These are phyloP conservation scores for Calocera cornea DNA, from an alignment of 768 basidiomycete species.

Conservation along the genomic window DNA sequence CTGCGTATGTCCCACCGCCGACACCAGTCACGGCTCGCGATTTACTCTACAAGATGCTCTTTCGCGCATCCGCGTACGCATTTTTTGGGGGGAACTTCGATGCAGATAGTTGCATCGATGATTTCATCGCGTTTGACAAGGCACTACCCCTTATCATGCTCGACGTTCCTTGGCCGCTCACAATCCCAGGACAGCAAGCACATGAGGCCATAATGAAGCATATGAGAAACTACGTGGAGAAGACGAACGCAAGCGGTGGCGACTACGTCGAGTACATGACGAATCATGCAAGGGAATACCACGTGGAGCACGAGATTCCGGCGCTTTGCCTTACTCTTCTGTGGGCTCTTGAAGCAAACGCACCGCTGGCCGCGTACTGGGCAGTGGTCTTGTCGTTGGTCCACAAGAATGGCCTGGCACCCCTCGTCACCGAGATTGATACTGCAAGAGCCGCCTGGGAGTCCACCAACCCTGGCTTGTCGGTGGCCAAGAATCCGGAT, in stretches of 20 bases:
- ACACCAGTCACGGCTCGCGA: constrained; percentile 11
- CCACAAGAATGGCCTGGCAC: constrained; percentile 14
- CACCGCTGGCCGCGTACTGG: constrained; percentile 18
- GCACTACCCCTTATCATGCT: constrained; percentile 14
- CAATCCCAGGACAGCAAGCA: constrained; percentile 9
- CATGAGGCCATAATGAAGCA: constrained; percentile 13
- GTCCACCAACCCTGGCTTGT: background rate
- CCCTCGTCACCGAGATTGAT: constrained; percentile 16
- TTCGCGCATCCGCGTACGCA: constrained; percentile 12
- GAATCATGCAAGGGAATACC: background rate
- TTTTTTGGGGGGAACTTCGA: constrained; percentile 18
- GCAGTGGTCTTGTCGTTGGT: constrained; percentile 14
- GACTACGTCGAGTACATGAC: background rate
- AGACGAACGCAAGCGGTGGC: background rate
- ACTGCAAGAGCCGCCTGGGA: constrained; percentile 10
- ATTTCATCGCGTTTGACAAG: constrained; percentile 17
- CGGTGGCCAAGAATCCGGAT: constrained; percentile 8
- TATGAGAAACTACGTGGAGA: background rate
- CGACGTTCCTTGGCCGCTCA: constrained; percentile 14
- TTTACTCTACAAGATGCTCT: background rate
- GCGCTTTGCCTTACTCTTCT: constrained; percentile 11
- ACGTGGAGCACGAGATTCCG: constrained; percentile 14
- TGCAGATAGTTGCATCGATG: background rate
- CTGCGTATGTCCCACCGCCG: constrained; percentile 10
- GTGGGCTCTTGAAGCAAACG: constrained; percentile 20